A percentile compares a stretch with the other conserved stretches of the same genome.
phyloP scores from a whole-genome alignment of 306 rosid genomes.

The Cucurbita pepo region DNA sequence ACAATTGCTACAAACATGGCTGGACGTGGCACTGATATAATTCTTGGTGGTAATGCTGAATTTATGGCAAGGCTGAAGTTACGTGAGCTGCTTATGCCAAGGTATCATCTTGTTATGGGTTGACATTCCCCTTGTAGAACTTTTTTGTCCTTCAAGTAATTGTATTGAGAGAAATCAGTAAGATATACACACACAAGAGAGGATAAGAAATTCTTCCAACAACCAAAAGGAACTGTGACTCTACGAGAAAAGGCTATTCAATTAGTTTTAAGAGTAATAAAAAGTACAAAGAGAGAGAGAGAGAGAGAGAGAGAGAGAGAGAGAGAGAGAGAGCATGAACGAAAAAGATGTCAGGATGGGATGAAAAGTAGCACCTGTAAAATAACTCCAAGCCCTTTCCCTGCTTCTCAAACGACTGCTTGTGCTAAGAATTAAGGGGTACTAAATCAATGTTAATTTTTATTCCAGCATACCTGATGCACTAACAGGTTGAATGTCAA shows the following conservation, averaged over 20 bases:
- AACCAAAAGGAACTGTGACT: background rate
- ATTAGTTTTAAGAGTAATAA: background rate
- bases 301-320: background rate
- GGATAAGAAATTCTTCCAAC: background rate
- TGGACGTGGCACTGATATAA: constrained; percentile 98
- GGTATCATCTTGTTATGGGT: constrained; percentile 25
- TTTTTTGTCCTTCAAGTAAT: background rate
- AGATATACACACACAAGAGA: background rate
- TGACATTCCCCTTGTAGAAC: background rate
- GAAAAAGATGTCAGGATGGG: background rate
- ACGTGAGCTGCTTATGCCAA: constrained; percentile 91
- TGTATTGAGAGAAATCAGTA: background rate
- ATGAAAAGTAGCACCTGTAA: background rate
- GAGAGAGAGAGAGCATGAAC: background rate
- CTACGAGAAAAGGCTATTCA: background rate
- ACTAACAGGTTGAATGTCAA: background rate
- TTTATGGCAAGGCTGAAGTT: constrained; percentile 95
- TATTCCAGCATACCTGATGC: background rate
- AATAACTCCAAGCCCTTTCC: background rate
- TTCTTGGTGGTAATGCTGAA: constrained; percentile 97
- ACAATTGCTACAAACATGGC: constrained; percentile 99
- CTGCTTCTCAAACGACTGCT: background rate
- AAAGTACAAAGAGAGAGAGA: background rate
- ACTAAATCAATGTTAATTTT: background rate
- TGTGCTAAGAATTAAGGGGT: background rate